Evolutionary conservation across 2,329 filamentous ascomycete species (phyloP), one percentile per base, ranked within the genome.

Genomic region (Blumeriella jaapii): DNA sequence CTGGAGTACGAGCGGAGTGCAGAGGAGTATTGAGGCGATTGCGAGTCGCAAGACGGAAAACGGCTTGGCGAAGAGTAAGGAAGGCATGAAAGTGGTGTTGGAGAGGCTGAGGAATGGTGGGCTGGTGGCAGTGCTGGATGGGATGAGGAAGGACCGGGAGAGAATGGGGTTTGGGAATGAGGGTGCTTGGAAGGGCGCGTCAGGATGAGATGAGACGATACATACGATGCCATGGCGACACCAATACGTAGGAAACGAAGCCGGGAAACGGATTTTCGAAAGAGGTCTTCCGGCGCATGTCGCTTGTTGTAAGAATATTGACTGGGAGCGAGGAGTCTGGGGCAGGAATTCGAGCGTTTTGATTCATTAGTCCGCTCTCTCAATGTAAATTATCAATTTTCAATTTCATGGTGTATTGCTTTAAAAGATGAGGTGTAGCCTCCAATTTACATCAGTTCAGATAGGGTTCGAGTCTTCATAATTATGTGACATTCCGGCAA

Each of bases 21-120:
- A 87, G 56, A 67, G 78, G 45, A 84, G 77, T 51, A 87, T 91
- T 51, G 83, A 91, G 61, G 71, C 71, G 35, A 77, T 89, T 41
- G 82, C 81, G 8, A 75, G 82, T 24, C 79, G 76, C 52, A 80
- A 83, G 55, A 85, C 83, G 4, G 72, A 79, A 46, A 78, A 81
- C 50, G 81, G 83, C 54, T 69, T 89, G 50, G 76, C 78, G 33
- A 87, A 87, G 62, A 83, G 81, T 48, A 75, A 80, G 31, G 80
- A 87, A 55, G 83, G 83, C 31, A 89, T 91, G 83, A 76, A 73
- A 38, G 73, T 87, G 23, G 82, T 91, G 6, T 65, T 91, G 14
- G 80, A 86, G 58, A 67, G 82, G 30, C 57, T 83, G 53, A 64
- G 78, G 35, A 64, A 66, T 39, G 78, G 78, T 24, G 79, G 78